Base-by-base conservation (phyloP, 805 yeast species). In the Lipomyces yamanashiensis region DNA sequence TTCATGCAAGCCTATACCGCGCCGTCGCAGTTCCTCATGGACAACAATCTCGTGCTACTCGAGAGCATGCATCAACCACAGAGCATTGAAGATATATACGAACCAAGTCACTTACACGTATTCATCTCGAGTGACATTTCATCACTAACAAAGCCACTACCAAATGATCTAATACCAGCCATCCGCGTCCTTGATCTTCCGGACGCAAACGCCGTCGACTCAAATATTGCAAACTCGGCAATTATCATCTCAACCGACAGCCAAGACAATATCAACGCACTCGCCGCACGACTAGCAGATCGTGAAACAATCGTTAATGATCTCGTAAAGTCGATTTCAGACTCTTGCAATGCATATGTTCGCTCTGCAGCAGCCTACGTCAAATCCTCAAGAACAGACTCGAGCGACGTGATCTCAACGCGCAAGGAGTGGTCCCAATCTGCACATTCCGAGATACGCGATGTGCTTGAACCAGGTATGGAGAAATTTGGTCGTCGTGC, bases 401-500 rank as follows among this genome's bases (percentile, higher is more conserved):
- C 52, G 28, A 33, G 21, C 37, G 59, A 56, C 53, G 37, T 56
- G 28, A 41, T 44, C 36, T 43, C 55, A 7, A 28, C 56, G 37
- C 62, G 62, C 21, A 43, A 41, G 10, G 62, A 70, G 23, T 78
- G 81, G 81, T 67, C 79, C 0, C 59, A 62, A 19, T 57, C 63
- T 7, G 80, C 81, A 1, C 81, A 78, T 64, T 62, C 67, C n/a
- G 81, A 78, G 66, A 72, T 78, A 37, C 78, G 78, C 60, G 70
- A 73, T 19, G 58, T 49, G n/a, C 67, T 76, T 9, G 59, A 71
- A 19, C 71, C 73, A 12, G 67, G 71, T 9, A 60, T 77, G 13
- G 54, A 13, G 12, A 13, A 23, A 28, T 66, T 66, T 41, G 61
- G 71, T 70, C 21, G 36, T 41, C 1, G 56, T 63, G 59, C 64